A percentile compares a stretch with the other conserved stretches of the same genome.
Evolutionary conservation across 1,284 basidiomycete species (phyloP).

Genomic region (Boletellus dicymbophilus): DNA sequence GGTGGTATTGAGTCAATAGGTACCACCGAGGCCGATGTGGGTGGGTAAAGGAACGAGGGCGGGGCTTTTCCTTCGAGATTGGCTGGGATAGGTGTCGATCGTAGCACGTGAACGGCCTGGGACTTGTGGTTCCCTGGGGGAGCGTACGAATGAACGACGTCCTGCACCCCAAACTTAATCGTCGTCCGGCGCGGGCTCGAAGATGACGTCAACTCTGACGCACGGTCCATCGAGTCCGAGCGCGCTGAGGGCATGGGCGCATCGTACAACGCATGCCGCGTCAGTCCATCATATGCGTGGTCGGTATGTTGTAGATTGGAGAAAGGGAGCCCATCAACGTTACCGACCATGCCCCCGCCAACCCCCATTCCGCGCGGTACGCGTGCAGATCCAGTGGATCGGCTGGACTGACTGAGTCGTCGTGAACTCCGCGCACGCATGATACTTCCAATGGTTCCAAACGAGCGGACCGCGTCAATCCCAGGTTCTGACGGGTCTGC

Average conservation of each 20-base stretch:
- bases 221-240: slow-evolving; percentile 30
- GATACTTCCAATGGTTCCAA: slow-evolving; percentile 87
- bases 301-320: slow-evolving; percentile 21
- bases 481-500: slow-evolving; percentile 74
- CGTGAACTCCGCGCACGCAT: slow-evolving; percentile 78
- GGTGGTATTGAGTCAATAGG: slow-evolving; percentile 9
- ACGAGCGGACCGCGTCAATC: slow-evolving; percentile 84
- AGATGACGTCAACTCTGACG: slow-evolving; percentile 23
- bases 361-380: slow-evolving; percentile 23
- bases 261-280: slow-evolving; percentile 82
- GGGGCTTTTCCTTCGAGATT: slow-evolving; percentile 22
- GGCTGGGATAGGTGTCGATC: slow-evolving; percentile 21
- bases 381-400: slow-evolving; percentile 32
- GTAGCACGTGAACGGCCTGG: slow-evolving; percentile 53
- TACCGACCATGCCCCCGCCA: slow-evolving; percentile 32
- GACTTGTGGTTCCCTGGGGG: slow-evolving; percentile 43
- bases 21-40: slow-evolving; percentile 6
- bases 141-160: slow-evolving; percentile 73
- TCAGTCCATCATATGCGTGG: slow-evolving; percentile 45
- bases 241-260: slow-evolving; percentile 54
- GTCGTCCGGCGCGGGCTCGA: slow-evolving; percentile 53
- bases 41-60: slow-evolving; percentile 30
- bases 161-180: slow-evolving; percentile 75
- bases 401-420: slow-evolving; percentile 61
- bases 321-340: slow-evolving; percentile 26